These are phyloP conservation scores for Silene coronaria DNA, from an alignment of 179 eudicot species.

Conservation along the genomic window DNA sequence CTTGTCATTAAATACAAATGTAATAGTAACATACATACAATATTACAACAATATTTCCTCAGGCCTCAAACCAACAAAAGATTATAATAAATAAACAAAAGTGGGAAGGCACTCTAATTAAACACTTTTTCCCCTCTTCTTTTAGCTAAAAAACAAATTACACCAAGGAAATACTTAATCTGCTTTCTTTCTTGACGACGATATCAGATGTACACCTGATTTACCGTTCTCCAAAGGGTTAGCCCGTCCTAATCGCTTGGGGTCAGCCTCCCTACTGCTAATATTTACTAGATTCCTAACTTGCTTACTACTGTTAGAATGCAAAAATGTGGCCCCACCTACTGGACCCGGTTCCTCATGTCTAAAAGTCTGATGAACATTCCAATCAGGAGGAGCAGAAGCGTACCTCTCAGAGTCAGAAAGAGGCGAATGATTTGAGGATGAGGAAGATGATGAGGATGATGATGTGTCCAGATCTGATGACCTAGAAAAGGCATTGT, in stretches of 20 bases:
- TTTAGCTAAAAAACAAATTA: conserved; percentile 9
- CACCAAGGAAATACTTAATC: conserved; percentile 25
- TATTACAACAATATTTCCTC: conserved; percentile 24
- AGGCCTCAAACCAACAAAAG: conserved; percentile 9
- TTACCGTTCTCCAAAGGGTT: conserved; percentile 33
- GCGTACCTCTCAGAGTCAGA: conserved; percentile 37
- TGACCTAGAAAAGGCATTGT: conserved; percentile 23
- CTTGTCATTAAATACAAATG: conserved; percentile 34
- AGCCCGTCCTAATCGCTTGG: conserved; percentile 41
- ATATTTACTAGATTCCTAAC: conserved; percentile 45
- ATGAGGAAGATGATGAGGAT: conserved; percentile 50
- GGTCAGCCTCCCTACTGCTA: conserved; percentile 48
- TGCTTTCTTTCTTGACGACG: conserved; percentile 30
- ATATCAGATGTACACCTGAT: conserved; percentile 42
- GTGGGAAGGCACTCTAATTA: conserved; percentile 25
- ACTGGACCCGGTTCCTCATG: conserved; percentile 16
- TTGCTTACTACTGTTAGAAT: conserved; percentile 35
- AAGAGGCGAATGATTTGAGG: conserved; percentile 41
- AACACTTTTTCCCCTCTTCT: conserved; percentile 22
- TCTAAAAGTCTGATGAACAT: conserved; percentile 13
- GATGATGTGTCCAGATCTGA: conserved; percentile 66
- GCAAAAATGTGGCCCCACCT: conserved; percentile 32
- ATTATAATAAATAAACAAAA: conserved; percentile 13
- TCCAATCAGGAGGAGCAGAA: conserved; percentile 26
- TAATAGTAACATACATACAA: conserved; percentile 24